Conservation (phyloP, 495 filamentous ascomycete species). For the Astrothelium macrocarpum region DNA sequence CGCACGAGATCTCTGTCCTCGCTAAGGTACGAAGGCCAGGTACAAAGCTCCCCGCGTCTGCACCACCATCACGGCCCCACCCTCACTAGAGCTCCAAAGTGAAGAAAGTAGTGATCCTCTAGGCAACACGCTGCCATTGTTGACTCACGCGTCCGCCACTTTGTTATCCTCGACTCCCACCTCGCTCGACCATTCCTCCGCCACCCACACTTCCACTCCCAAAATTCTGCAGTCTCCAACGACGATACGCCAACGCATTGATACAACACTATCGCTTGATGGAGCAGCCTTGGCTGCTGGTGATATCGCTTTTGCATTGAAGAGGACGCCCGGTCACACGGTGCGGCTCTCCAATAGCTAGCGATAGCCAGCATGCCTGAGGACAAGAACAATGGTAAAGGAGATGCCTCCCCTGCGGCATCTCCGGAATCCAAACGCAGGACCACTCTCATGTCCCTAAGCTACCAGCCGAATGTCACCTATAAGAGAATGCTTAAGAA, state of each 20-base stretch:
- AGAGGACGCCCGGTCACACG: constrained; percentile 37
- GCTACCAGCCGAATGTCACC: constrained; percentile 10
- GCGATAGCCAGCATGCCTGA: constrained; percentile 42
- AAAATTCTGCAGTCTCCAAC: not conserved
- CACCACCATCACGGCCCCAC: not conserved
- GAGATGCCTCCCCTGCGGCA: constrained; percentile 34
- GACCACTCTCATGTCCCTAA: constrained; percentile 6
- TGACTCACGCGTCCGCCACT: not conserved
- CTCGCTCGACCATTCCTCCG: not conserved
- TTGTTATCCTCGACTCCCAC: not conserved
- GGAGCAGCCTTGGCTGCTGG: constrained; percentile 49
- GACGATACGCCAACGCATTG: not conserved
- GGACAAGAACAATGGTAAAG: constrained; percentile 6
- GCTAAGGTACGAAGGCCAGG: not conserved
- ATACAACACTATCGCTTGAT: constrained; percentile 38
- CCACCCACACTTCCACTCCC: not conserved
- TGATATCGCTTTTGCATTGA: constrained; percentile 51
- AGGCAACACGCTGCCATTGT: not conserved
- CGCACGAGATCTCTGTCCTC: not conserved
- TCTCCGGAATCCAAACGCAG: constrained; percentile 21
- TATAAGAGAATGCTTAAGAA: constrained; percentile 54
- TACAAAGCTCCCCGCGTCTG: not conserved
- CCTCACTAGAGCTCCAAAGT: not conserved
- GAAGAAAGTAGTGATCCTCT: not conserved
- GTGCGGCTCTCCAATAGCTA: constrained; percentile 33